phyloP scores from a whole-genome alignment of 768 basidiomycete species.

The Kwoniella heveanensis region DNA sequence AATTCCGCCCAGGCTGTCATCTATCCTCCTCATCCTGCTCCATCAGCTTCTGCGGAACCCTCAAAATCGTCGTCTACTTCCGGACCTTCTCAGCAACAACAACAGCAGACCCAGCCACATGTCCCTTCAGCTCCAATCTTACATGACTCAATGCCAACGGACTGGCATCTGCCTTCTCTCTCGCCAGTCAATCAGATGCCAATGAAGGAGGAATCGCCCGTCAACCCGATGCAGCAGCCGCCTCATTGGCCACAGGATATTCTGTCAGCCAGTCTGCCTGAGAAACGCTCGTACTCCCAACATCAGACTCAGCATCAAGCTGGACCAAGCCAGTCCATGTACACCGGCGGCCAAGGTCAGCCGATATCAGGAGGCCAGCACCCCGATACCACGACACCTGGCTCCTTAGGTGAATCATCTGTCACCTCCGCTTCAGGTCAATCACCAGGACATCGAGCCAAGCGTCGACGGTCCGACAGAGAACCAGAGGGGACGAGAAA shows the following conservation, averaged over 20 bases:
- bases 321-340: constrained; percentile 1
- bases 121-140: not conserved
- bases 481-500: constrained; percentile 39
- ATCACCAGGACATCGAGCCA: constrained; percentile 28
- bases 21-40: constrained; percentile 17
- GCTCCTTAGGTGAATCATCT: constrained; percentile 23
- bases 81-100: not conserved
- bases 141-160: not conserved
- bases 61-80: not conserved
- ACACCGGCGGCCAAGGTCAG: not conserved
- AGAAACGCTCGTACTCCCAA: not conserved
- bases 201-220: constrained; percentile 5
- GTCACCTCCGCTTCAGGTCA: constrained; percentile 27
- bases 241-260: not conserved
- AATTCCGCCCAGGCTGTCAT: constrained; percentile 6
- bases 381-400: constrained; percentile 20
- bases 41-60: constrained; percentile 2
- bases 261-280: not conserved
- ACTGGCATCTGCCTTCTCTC: constrained; percentile 14
- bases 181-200: not conserved
- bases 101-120: not conserved
- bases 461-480: constrained; percentile 6
- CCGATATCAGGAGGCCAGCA: constrained; percentile 1
- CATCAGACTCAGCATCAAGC: not conserved
- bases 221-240: not conserved